Base-by-base conservation (phyloP, 2,329 filamentous ascomycete species). In the Phyllosticta paracitricarpa region DNA sequence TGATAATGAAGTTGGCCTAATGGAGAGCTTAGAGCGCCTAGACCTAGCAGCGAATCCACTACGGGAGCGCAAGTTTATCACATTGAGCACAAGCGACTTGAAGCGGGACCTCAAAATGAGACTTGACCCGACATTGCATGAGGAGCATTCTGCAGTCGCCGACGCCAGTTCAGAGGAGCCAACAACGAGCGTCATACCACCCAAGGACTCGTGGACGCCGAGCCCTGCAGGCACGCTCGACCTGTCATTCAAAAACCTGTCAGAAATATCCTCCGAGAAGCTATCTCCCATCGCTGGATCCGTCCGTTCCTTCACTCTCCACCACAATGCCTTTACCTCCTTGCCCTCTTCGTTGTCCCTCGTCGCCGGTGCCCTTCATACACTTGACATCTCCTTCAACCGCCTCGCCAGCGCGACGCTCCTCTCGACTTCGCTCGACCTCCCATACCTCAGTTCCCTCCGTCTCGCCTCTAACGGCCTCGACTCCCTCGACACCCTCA, bases 11-110 rank as follows among this genome's bases (percentile, higher is more conserved):
- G 84, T 97, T 62, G 88, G 87, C 4, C 78, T 84, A 26, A 96
- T 97, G 91, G 84, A 90, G 5, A 85, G 76, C 54, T 77, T 99
- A 9, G 81, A 85, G 22, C 86, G 86, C 70, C 82, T 97, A 52
- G 85, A 87, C 4, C 79, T 99, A 33, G 86, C 86, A 53, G 91
- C 91, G n/a, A 99, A 99, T 68, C 94, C 94, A 0, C 77, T 99
- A 14, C 82, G 89, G 14, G 91, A 97, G 71, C 91, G 89, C 71
- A 96, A 91, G 71, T 91, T 94, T 66, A 79, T 92, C 14, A 88
- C 84, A 0, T 89, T 95, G 76, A 82, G 82, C 24, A 91, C 89
- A 0, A 88, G 91, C 14, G 89, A 94, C 59, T 78, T 97, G 64
- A 96, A 96, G 73, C 82, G 83, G 52, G 84, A 86, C 53, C 76